Conservation (phyloP, 441 rosid species). For the Mallotus japonicus region DNA sequence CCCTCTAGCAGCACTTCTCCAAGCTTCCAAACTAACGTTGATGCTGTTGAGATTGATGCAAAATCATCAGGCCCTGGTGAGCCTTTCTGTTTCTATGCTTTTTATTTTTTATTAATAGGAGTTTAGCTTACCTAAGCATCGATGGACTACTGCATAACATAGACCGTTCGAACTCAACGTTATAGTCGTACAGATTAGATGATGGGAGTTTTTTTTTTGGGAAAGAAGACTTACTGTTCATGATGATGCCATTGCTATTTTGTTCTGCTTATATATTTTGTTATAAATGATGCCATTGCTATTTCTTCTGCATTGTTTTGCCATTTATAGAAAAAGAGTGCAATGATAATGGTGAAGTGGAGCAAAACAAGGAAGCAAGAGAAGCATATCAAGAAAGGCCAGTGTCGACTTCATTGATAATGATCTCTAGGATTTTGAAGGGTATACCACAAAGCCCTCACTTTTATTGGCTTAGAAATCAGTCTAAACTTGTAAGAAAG, state of each 20-base stretch:
- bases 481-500: slow-evolving; percentile 23
- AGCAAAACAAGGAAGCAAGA: slow-evolving; percentile 3
- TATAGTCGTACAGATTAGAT: too few species aligned
- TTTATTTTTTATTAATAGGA: too few species aligned
- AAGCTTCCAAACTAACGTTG: background rate
- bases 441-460: slow-evolving; percentile 28
- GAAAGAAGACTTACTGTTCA: too few species aligned
- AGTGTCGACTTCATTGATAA: too few species aligned
- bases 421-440: slow-evolving; percentile 14
- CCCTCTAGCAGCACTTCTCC: background rate
- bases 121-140: too few species aligned
- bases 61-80: background rate
- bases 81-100: background rate
- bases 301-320: background rate
- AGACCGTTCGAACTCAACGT: too few species aligned
- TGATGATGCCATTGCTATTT: too few species aligned
- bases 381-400: slow-evolving; percentile 9
- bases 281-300: too few species aligned
- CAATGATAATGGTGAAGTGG: background rate
- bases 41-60: background rate
- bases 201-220: too few species aligned
- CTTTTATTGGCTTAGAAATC: slow-evolving; percentile 25
- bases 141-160: too few species aligned
- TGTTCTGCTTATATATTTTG: too few species aligned
- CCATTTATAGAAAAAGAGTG: background rate